A percentile compares a stretch with the other conserved stretches of the same genome.
Conservation (phyloP, 208 protist species). For the Leishmania tropica region DNA sequence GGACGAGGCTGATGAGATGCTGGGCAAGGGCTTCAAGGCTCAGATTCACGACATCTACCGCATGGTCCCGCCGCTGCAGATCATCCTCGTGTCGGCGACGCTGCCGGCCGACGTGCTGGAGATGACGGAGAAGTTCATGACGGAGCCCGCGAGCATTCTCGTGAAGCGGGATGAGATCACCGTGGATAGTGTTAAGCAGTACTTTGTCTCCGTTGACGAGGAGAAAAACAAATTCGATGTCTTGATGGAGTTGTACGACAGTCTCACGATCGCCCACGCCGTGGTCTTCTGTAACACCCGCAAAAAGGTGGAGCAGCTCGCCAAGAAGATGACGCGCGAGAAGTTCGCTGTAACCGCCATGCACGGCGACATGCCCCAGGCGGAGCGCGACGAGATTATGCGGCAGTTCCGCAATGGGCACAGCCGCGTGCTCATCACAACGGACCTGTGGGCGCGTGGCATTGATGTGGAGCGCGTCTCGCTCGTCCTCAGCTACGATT, state of each 20-base stretch:
- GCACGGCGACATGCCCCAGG: slow-evolving; percentile 98
- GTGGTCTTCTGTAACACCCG: slow-evolving; percentile 99
- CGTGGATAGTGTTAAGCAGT: slow-evolving; percentile 98
- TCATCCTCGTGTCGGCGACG: slow-evolving; percentile 91
- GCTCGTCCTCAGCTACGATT: slow-evolving; percentile 99
- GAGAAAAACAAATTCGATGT: slow-evolving; percentile 99
- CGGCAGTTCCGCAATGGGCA: slow-evolving; percentile 96
- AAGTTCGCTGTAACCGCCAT: slow-evolving; percentile 98
- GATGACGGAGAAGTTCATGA: slow-evolving; percentile 98
- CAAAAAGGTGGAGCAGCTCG: slow-evolving; percentile 99
- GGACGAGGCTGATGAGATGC: slow-evolving; percentile 99
- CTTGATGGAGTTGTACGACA: slow-evolving; percentile 99
- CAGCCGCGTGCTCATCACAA: slow-evolving; percentile 99
- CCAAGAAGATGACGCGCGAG: slow-evolving; percentile 95
- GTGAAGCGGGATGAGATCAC: slow-evolving; percentile 99
- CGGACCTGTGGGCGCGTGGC: slow-evolving; percentile 96
- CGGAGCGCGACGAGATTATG: slow-evolving; percentile 98
- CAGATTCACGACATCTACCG: slow-evolving; percentile 99
- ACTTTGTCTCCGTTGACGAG: slow-evolving; percentile 98
- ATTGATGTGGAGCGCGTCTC: slow-evolving; percentile 98
- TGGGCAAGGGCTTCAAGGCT: slow-evolving; percentile 98
- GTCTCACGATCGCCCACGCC: slow-evolving; percentile 97
- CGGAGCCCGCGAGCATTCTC: slow-evolving; percentile 97
- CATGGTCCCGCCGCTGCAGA: slow-evolving; percentile 91
- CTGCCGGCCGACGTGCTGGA: slow-evolving; percentile 92